Evolutionary conservation across 2,329 filamentous ascomycete genomes (phyloP).

Genomic region (Diaporthe aspalathi): DNA sequence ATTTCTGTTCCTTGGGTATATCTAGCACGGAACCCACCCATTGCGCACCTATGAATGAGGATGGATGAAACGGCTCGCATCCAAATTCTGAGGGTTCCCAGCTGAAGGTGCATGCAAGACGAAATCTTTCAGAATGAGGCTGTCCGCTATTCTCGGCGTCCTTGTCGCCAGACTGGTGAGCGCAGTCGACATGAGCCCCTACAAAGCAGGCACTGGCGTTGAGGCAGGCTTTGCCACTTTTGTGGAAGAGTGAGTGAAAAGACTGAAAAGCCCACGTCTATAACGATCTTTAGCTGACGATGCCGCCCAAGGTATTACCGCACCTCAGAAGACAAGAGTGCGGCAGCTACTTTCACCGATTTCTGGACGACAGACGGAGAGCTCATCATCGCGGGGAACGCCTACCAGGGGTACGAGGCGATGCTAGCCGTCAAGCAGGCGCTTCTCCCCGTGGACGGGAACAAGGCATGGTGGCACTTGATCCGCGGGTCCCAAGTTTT

Average conservation of each 20-base stretch:
- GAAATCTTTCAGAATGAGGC: background rate
- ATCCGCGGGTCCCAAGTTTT: slow-evolving; percentile 36
- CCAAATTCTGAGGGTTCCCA: background rate
- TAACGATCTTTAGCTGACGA: background rate
- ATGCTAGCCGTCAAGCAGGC: slow-evolving; percentile 36
- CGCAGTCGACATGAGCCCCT: slow-evolving; percentile 36
- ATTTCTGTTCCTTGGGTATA: background rate
- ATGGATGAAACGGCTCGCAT: background rate
- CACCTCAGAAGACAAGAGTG: slow-evolving; percentile 35
- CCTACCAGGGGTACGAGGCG: background rate
- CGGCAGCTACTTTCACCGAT: slow-evolving; percentile 34
- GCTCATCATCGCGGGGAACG: slow-evolving; percentile 30
- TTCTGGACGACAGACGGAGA: slow-evolving; percentile 33
- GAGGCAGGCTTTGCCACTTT: slow-evolving; percentile 35
- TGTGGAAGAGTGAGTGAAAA: slow-evolving; percentile 22
- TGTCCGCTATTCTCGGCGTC: background rate
- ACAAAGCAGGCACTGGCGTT: slow-evolving; percentile 30
- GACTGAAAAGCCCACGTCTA: too few species aligned
- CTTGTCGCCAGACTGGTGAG: slow-evolving; percentile 6
- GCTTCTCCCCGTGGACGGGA: slow-evolving; percentile 36
- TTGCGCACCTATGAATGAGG: too few species aligned
- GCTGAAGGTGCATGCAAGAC: background rate
- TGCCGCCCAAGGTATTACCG: slow-evolving; percentile 16
- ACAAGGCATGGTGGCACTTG: slow-evolving; percentile 39
- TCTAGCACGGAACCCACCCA: background rate